Base-by-base conservation (phyloP, 495 filamentous ascomycete genomes). In the Daldinia concentrica region DNA sequence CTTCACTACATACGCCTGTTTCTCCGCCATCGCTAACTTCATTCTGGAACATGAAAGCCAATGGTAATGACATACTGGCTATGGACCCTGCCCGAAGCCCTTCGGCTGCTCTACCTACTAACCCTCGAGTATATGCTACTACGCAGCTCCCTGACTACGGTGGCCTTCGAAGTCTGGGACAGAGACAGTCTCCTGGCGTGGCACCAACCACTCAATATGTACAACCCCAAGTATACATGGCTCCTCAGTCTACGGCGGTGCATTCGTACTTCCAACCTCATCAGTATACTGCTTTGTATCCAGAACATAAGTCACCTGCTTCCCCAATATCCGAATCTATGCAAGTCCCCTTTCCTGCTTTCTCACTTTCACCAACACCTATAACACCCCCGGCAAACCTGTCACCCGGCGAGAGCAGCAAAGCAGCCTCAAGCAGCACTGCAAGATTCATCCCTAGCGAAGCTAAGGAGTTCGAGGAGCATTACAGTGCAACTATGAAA, bases 381-480 rank as follows among this genome's bases (percentile, higher is more conserved):
- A 19, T 12, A 37, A 12, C 58, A 30, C 61, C 14, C 11, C 55
- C 26, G 19, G 6, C 48, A 48, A 48, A 50, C 17, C 24, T 48
- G 4, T 22, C 43, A 4, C 17, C 19, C 2, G 43, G 19, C 27
- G 22, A 41, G 14, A 60, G 37, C 14, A 27, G 43, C 24, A 11
- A 43, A 32, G 12, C 32, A 27, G 34, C 19, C 29, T 29, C 19
- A 9, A 52, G 50, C 6, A 63, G 15, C 29, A 48, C 51, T 39
- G 24, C 59, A 4, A 43, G 22, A 14, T 66, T 45, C 19, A 66
- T 58, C 36, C 43, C 30, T 32, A 32, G 36, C 14, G 59, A 74
- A 59, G 69, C 55, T 14, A 58, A 56, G 45, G 64, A 66, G 50
- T 71, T 24, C 32, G 68, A 74, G 41, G 68, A 74, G 14, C 66